Percentiles rank a stretch among this genome's conserved stretches.
Conservation (phyloP, 805 yeast genomes). For the Metschnikowia cerradonensis region DNA sequence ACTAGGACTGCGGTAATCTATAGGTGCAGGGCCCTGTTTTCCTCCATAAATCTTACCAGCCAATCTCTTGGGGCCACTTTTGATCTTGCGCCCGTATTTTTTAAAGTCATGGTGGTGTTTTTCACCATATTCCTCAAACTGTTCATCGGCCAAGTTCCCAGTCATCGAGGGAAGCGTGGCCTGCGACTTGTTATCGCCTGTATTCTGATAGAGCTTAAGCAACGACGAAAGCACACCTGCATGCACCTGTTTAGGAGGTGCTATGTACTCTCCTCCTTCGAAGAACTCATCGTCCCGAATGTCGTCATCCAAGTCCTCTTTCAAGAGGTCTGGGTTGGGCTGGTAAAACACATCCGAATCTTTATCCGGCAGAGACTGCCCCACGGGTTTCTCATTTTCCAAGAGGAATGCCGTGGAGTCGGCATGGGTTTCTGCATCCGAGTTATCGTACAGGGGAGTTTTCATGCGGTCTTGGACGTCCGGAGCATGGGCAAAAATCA, state of each 20-base stretch:
- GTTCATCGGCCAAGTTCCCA: slow-evolving; percentile 25
- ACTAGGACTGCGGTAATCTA: slow-evolving; percentile 1
- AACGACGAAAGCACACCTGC: slow-evolving; percentile 85
- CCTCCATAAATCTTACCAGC: slow-evolving; percentile 17
- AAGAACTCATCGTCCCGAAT: slow-evolving; percentile 27
- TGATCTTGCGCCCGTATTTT: slow-evolving; percentile 28
- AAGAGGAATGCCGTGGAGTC: slow-evolving; percentile 5
- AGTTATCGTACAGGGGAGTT: background rate
- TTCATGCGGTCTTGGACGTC: slow-evolving; percentile 11
- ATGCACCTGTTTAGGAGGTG: slow-evolving; percentile 61
- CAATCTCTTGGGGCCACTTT: slow-evolving; percentile 23
- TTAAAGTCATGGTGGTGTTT: slow-evolving; percentile 20
- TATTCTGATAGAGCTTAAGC: slow-evolving; percentile 62
- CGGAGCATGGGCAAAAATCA: slow-evolving; percentile 49
- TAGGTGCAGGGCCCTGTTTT: slow-evolving; percentile 1
- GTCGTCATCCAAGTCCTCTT: slow-evolving; percentile 30
- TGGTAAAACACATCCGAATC: slow-evolving; percentile 23
- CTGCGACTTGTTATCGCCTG: slow-evolving; percentile 26
- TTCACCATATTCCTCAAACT: slow-evolving; percentile 6
- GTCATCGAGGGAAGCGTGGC: slow-evolving; percentile 23
- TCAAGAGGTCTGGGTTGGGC: slow-evolving; percentile 44
- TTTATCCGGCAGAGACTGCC: slow-evolving; percentile 5
- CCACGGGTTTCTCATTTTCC: slow-evolving; percentile 2
- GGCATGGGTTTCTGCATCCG: slow-evolving; percentile 3
- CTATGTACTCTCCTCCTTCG: slow-evolving; percentile 40